Evolutionary conservation across 2,329 filamentous ascomycete species (phyloP), one percentile per base, ranked within the genome.

Genomic region (Alternaria rosae): DNA sequence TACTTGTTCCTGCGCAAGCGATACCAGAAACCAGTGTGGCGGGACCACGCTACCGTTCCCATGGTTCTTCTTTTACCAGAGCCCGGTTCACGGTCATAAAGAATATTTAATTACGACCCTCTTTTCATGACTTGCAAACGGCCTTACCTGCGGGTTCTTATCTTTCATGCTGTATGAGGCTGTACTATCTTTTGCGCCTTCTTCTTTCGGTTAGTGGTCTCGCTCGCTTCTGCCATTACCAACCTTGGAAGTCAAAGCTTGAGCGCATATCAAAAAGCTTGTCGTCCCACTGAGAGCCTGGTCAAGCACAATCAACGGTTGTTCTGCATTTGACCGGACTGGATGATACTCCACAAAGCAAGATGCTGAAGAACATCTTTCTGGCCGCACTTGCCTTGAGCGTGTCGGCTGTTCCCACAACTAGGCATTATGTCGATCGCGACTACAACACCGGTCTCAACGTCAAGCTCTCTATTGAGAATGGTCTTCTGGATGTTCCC

Each of bases 401-500:
- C 35, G 58, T 20, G 11, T 51, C 47, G 20, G 62, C 54, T n/a
- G 50, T 52, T 13, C 54, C 62, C 8, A 52, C 53, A 6, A 3
- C 20, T 5, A 20, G 42, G 25, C 21, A 30, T 11, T n/a, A 44
- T 44, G 44, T 28, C 26, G 41, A 51, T n/a, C 61, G 53, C 20
- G 44, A 52, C 38, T 25, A 62, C 12, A 13, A 42, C 25, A 25
- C 54, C 21, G 44, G 52, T 41, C 50, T 64, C 21, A 38, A 62
- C 4, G 58, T 79, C 28, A 63, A 70, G 26, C 48, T 80, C 15
- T 73, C 76, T 0, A 56, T 77, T 7, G 69, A 68, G 5, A 63
- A 70, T 9, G 74, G 71, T 4, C 63, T 79, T 5, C 54, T 80
- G 20, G 64, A 69, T 12, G 35, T 60, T 15, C 67, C 66, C 41